phyloP scores from a whole-genome alignment of 441 rosid species.

The Flueggea neowawraea region DNA sequence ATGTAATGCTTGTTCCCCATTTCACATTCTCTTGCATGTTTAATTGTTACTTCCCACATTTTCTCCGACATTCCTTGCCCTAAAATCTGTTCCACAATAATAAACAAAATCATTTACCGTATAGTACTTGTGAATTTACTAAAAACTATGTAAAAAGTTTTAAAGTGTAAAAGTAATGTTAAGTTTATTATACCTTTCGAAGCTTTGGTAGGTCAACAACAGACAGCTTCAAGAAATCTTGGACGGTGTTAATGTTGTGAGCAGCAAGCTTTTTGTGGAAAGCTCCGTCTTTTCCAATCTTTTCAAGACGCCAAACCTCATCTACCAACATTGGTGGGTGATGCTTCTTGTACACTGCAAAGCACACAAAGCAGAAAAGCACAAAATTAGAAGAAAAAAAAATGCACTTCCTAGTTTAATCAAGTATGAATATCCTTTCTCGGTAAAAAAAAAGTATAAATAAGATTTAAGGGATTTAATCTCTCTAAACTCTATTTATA shows the following conservation, averaged over 20 bases:
- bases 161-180: no score
- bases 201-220: conserved; percentile 50
- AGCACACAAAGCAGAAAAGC: no score
- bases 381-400: no score
- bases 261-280: conserved; percentile 67
- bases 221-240: conserved; percentile 71
- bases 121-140: neutral
- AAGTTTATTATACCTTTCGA: conserved; percentile 32
- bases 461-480: no score
- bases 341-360: conserved; percentile 90
- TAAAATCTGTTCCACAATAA: conserved; percentile 41
- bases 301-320: conserved; percentile 92
- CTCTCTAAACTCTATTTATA: no score
- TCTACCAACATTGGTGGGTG: conserved; percentile 77
- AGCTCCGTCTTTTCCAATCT: conserved; percentile 84
- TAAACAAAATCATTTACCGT: neutral
- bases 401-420: no score
- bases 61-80: conserved; percentile 79
- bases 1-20: conserved; percentile 57
- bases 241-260: conserved; percentile 49
- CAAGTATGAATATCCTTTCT: no score
- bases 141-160: no score
- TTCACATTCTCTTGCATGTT: conserved; percentile 70
- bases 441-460: no score
- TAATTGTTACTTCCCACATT: conserved; percentile 73